These are phyloP conservation scores for Nemania sp. DNA, from an alignment of 2,329 filamentous ascomycete species.

Conservation along the genomic window DNA sequence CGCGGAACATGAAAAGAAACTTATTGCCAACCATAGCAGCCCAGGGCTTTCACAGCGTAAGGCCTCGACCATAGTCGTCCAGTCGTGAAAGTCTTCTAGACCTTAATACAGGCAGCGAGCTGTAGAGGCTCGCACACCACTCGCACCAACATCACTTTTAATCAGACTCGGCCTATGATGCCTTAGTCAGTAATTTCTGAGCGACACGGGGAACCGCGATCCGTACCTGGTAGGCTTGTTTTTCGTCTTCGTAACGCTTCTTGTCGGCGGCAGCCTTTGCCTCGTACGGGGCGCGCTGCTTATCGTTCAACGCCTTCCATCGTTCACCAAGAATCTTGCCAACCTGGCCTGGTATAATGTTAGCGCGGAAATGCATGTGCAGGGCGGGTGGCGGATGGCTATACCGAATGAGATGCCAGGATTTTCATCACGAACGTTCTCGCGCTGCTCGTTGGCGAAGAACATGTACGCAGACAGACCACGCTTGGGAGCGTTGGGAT, in stretches of 20 bases:
- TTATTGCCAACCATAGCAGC: slow-evolving; percentile 30
- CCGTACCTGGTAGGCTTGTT: slow-evolving; percentile 87
- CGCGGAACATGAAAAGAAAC: slow-evolving; percentile 39
- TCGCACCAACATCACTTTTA: slow-evolving; percentile 35
- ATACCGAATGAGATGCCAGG: slow-evolving; percentile 93
- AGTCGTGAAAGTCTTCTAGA: slow-evolving; percentile 34
- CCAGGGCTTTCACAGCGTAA: slow-evolving; percentile 28
- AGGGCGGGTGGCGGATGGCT: slow-evolving; percentile 34
- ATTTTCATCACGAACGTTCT: slow-evolving; percentile 98
- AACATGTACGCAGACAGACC: slow-evolving; percentile 99
- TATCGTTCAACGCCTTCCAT: slow-evolving; percentile 95
- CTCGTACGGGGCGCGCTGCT: slow-evolving; percentile 92
- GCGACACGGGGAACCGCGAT: neutral
- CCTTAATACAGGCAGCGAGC: slow-evolving; percentile 16
- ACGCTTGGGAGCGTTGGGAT: slow-evolving; percentile 98
- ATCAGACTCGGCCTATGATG: slow-evolving; percentile 40
- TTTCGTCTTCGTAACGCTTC: slow-evolving; percentile 99
- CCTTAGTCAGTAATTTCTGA: slow-evolving; percentile 22
- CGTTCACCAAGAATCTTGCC: slow-evolving; percentile 97
- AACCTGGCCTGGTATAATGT: slow-evolving; percentile 70
- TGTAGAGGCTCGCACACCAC: neutral
- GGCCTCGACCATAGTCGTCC: slow-evolving; percentile 34
- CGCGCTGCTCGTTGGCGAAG: slow-evolving; percentile 99
- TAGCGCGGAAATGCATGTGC: slow-evolving; percentile 17
- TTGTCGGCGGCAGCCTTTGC: slow-evolving; percentile 96